phyloP scores from a whole-genome alignment of 371 early-diverging fungal species.

The Mucor saturninus region DNA sequence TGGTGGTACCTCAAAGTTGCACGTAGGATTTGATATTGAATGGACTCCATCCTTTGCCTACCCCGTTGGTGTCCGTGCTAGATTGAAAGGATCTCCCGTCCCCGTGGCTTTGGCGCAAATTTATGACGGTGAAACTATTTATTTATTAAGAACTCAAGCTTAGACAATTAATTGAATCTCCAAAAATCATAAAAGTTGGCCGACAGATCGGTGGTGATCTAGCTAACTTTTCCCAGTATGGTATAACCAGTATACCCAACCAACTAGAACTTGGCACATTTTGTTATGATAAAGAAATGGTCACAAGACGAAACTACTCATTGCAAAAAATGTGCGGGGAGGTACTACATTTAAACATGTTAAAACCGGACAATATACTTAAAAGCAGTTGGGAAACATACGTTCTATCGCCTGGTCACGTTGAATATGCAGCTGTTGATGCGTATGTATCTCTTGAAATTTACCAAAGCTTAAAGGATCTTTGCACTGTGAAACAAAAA shows the following conservation, averaged over 20 bases:
- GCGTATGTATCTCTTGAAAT: too few species aligned
- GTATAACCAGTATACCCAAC: not conserved
- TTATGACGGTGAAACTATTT: not conserved
- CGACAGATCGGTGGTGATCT: not conserved
- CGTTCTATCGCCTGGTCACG: too few species aligned
- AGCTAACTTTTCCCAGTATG: not conserved
- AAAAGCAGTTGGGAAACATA: too few species aligned
- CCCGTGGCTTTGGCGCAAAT: not conserved
- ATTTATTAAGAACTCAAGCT: not conserved
- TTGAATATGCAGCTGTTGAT: too few species aligned
- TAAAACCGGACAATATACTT: not conserved
- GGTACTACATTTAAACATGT: not conserved
- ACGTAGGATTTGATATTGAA: not conserved
- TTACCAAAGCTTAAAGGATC: too few species aligned
- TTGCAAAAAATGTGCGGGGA: too few species aligned
- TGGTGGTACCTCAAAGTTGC: not conserved
- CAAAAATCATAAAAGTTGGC: not conserved
- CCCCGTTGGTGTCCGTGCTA: not conserved
- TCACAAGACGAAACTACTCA: not conserved
- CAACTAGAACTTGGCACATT: not conserved
- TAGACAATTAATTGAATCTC: not conserved
- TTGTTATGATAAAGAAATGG: not conserved
- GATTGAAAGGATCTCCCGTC: not conserved
- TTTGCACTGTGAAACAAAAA: too few species aligned
- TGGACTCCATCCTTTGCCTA: not conserved